A percentile compares a stretch with the other conserved stretches of the same genome.
These are phyloP conservation scores for Moesziomyces sp. DNA, from an alignment of 1,284 basidiomycete genomes.

Conservation along the genomic window DNA sequence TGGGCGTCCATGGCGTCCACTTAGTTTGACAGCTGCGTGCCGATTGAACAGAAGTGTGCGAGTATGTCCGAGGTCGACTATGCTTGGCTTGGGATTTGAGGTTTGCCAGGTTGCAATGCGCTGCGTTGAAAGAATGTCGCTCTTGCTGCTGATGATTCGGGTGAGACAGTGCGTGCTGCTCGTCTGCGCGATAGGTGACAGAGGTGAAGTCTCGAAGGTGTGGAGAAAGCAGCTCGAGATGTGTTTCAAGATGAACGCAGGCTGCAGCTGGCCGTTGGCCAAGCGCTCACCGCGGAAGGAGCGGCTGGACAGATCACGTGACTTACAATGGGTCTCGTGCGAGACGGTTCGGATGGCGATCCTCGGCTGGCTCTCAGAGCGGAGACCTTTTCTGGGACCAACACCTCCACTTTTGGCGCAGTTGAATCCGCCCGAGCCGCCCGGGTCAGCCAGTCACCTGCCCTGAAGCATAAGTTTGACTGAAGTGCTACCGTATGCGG, in stretches of 20 bases:
- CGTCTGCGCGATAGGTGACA: too few species aligned
- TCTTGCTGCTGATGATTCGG: not conserved
- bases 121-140: not conserved
- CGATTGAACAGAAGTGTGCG: not conserved
- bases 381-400: not conserved
- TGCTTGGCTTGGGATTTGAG: too few species aligned
- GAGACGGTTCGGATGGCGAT: not conserved
- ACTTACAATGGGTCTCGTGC: conserved; percentile 9
- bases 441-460: too few species aligned
- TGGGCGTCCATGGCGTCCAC: conserved; percentile 56
- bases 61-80: not conserved
- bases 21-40: not conserved
- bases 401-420: conserved; percentile 29
- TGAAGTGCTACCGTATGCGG: not conserved
- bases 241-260: not conserved
- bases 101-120: not conserved
- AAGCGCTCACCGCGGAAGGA: conserved; percentile 1
- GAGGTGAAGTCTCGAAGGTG: not conserved
- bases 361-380: too few species aligned
- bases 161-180: too few species aligned
- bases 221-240: not conserved
- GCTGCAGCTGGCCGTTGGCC: conserved; percentile 5
- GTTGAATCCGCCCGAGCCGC: not conserved
- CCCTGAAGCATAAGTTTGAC: not conserved
- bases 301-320: conserved; percentile 10